Percentiles rank a stretch among this genome's conserved stretches.
phyloP scores from a whole-genome alignment of 2,329 filamentous ascomycete genomes.

The Penicillium janthinellum region DNA sequence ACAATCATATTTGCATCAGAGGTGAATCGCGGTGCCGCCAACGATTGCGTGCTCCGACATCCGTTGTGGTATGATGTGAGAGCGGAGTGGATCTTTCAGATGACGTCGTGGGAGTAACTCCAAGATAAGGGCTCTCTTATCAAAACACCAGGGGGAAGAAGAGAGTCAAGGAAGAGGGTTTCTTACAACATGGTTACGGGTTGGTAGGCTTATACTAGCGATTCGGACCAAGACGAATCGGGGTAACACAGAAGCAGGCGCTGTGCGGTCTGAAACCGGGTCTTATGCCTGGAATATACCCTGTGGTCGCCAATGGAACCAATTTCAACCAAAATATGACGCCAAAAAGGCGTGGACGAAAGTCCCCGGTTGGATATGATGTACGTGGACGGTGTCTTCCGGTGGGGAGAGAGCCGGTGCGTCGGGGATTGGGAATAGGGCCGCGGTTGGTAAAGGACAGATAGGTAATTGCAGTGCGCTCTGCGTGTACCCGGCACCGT shows the following conservation, averaged over 20 bases:
- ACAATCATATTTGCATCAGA: neutral
- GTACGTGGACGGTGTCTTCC: neutral
- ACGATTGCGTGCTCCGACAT: neutral
- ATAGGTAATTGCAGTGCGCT: neutral
- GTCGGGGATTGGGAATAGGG: neutral
- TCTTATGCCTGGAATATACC: neutral
- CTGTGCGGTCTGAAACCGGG: neutral
- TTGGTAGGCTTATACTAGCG: slow-evolving; percentile 12
- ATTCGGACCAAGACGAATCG: slow-evolving; percentile 13
- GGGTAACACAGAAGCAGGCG: slow-evolving; percentile 12
- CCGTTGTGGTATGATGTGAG: neutral
- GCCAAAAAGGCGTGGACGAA: neutral
- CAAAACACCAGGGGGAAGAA: neutral
- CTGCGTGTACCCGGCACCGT: neutral
- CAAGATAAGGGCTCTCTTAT: neutral
- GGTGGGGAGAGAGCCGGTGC: neutral
- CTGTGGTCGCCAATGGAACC: neutral
- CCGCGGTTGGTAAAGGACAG: neutral
- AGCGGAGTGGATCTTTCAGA: slow-evolving; percentile 1
- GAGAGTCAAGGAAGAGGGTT: neutral
- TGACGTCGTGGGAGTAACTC: slow-evolving; percentile 1
- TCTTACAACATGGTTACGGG: slow-evolving; percentile 30
- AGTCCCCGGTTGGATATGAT: neutral
- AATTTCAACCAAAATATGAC: neutral
- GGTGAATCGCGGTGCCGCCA: neutral